Evolutionary conservation across 2,329 filamentous ascomycete genomes (phyloP), one percentile per base, ranked within the genome.

Genomic region (Colletotrichum coccodes): DNA sequence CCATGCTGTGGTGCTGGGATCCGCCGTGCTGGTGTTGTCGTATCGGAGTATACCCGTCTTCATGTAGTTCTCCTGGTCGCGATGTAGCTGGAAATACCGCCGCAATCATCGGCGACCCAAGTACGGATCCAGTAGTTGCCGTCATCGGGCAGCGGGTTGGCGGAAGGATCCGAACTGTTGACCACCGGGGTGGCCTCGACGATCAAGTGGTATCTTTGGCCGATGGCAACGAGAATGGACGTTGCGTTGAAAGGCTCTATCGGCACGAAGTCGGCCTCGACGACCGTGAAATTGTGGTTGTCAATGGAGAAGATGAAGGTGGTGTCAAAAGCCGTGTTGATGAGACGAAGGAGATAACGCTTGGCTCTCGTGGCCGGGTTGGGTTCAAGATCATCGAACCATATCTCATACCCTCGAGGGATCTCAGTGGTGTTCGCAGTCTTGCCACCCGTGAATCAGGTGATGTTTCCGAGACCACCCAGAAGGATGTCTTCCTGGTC

Each of bases 161-260:
- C 38, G 23, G 26, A 23, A 16, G 56, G 44, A 16, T 52, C n/a
- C 6, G 50, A 34, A 1, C 36, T n/a, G 2, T 71, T 42, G 36
- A 23, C 6, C 18, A 46, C 42, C 1, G 69, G 68, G 30, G 70
- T 70, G 53, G 73, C 75, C 28, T 75, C 73, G 6, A 76, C 70
- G n/a, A 76, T 64, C 3, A 76, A 70, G 28, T 75, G 72, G 57
- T 71, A 72, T 8, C 75, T 68, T 70, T 86, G 83, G 47, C 86
- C 86, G 50, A 88, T 80, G 44, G 80, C 83, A 7, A 89, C 77
- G 6, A 78, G 82, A 9, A 89, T 76, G n/a, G 81, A 77, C 3
- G 83, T 78, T 0, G 82, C 83, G 1, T 78, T 76, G 73, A 87
- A 88, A 0, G 86, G 85, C 58, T 79, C 72, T 59, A 85, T 74